These are phyloP conservation scores for Boletus mariae DNA, from an alignment of 1,284 basidiomycete genomes.

Conservation along the genomic window DNA sequence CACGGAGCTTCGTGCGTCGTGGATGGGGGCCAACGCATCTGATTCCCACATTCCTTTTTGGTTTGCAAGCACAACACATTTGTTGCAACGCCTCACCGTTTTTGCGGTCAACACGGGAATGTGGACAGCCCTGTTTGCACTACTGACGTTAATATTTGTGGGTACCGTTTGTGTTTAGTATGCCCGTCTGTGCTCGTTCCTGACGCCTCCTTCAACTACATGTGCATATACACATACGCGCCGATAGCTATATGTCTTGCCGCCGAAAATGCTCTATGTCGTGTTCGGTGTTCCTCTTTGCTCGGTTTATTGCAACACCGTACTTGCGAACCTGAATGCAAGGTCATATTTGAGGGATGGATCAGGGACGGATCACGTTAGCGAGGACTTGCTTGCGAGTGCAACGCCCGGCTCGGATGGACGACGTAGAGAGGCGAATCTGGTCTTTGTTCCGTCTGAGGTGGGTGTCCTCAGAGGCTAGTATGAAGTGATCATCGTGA, in stretches of 20 bases:
- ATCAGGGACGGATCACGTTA: too few relatives aligned
- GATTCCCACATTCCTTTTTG: too few relatives aligned
- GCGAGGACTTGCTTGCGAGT: too few relatives aligned
- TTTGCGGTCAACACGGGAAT: slow-evolving; percentile 14
- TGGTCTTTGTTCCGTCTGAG: background rate
- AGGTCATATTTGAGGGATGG: slow-evolving; percentile 5
- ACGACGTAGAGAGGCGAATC: too few relatives aligned
- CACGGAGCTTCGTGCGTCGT: too few relatives aligned
- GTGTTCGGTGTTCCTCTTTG: slow-evolving; percentile 3
- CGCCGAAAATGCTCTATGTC: background rate
- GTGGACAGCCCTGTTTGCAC: slow-evolving; percentile 15
- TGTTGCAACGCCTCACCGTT: slow-evolving; percentile 15
- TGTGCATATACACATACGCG: too few relatives aligned
- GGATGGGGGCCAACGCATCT: too few relatives aligned
- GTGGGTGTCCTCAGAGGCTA: too few relatives aligned
- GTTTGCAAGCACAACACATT: slow-evolving; percentile 6
- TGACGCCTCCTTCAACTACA: too few relatives aligned
- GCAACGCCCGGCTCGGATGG: too few relatives aligned
- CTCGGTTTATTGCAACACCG: slow-evolving; percentile 12
- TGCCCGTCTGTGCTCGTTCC: too few relatives aligned
- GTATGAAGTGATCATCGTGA: too few relatives aligned
- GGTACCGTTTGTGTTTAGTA: background rate
- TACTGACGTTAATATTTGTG: slow-evolving; percentile 11
- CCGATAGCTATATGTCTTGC: background rate
- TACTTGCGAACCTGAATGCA: slow-evolving; percentile 15